These are phyloP conservation scores for Suillus luteus DNA, from an alignment of 768 basidiomycete species.

Conservation along the genomic window DNA sequence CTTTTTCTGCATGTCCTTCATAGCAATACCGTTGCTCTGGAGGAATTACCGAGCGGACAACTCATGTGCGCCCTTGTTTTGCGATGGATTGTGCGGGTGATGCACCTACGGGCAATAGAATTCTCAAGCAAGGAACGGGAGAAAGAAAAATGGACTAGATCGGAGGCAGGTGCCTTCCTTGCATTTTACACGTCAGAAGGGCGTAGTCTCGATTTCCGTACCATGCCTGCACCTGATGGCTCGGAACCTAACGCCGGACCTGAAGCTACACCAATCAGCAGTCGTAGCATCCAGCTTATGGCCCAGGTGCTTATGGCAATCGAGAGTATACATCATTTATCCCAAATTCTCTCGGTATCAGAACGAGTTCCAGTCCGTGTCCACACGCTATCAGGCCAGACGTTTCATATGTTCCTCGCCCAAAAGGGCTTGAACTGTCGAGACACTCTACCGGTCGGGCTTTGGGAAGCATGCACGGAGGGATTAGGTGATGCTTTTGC, in stretches of 20 bases:
- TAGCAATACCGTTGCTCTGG: conserved; percentile 53
- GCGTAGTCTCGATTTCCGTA: conserved; percentile 11
- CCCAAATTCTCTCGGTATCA: conserved; percentile 61
- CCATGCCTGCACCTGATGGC: conserved; percentile 16
- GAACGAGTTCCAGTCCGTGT: conserved; percentile 47
- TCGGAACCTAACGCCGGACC: conserved; percentile 11
- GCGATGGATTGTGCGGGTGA: conserved; percentile 59
- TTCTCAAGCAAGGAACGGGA: conserved; percentile 56
- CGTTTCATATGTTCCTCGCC: conserved; percentile 58
- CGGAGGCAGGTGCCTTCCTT: conserved; percentile 63
- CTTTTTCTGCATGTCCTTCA: conserved; percentile 57
- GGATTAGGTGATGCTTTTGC: conserved; percentile 52
- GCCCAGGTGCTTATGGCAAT: conserved; percentile 64
- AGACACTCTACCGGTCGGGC: conserved; percentile 29
- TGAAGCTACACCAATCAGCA: conserved; percentile 38
- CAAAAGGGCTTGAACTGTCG: conserved; percentile 24
- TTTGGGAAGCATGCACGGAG: conserved; percentile 51
- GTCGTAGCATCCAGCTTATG: conserved; percentile 67
- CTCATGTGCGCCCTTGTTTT: conserved; percentile 56
- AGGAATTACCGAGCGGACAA: conserved; percentile 45
- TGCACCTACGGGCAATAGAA: conserved; percentile 55
- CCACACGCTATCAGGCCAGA: conserved; percentile 56
- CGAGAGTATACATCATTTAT: conserved; percentile 60
- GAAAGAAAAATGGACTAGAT: conserved; percentile 67
- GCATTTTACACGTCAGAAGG: conserved; percentile 42